Evolutionary conservation across 2,329 filamentous ascomycete genomes (phyloP).

Genomic region (Neoarthrinium moseri): DNA sequence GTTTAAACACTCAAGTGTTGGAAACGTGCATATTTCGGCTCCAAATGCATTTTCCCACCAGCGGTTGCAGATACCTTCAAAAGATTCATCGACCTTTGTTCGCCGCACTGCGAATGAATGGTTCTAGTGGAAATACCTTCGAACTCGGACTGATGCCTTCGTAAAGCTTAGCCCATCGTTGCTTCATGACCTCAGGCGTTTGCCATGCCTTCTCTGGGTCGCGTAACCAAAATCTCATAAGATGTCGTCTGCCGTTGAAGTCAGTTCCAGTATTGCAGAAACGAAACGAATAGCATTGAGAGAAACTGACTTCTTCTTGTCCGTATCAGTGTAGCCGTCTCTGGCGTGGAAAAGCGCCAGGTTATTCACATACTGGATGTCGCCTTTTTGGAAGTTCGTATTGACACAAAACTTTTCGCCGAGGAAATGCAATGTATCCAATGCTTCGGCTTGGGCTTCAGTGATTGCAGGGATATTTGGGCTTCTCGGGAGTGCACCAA

Average conservation of each 20-base stretch:
- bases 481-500: slow-evolving; percentile 51
- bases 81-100: slow-evolving; percentile 28
- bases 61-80: too few species aligned
- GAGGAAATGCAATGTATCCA: slow-evolving; percentile 49
- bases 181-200: slow-evolving; percentile 40
- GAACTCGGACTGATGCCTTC: slow-evolving; percentile 48
- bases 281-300: slow-evolving; percentile 11
- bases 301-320: slow-evolving; percentile 39
- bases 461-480: slow-evolving; percentile 54
- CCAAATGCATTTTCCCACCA: too few species aligned
- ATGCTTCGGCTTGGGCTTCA: slow-evolving; percentile 50
- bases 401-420: slow-evolving; percentile 44
- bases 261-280: slow-evolving; percentile 11
- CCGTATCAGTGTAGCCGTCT: slow-evolving; percentile 44
- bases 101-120: slow-evolving; percentile 41
- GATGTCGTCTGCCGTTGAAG: slow-evolving; percentile 36
- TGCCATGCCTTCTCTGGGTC: slow-evolving; percentile 49
- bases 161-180: slow-evolving; percentile 53
- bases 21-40: too few species aligned
- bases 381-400: slow-evolving; percentile 47
- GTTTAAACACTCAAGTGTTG: too few species aligned
- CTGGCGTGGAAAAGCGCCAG: slow-evolving; percentile 52
- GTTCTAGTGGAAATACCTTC: slow-evolving; percentile 56
- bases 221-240: slow-evolving; percentile 49
- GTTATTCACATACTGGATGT: slow-evolving; percentile 57